phyloP scores from a whole-genome alignment of 2,329 filamentous ascomycete genomes.

The Zymoseptoria pseudotritici region DNA sequence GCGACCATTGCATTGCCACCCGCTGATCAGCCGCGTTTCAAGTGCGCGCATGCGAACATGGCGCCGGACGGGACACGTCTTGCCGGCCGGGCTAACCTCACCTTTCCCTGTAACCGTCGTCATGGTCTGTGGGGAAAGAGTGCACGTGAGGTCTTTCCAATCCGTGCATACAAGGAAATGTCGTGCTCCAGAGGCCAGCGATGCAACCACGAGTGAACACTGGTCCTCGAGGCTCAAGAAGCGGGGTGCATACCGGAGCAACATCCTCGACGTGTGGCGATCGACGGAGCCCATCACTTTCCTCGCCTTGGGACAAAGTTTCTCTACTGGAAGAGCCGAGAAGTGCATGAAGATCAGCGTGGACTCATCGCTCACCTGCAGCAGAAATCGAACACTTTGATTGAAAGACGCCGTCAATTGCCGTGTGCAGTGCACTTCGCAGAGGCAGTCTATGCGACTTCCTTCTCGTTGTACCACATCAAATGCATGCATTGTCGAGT shows the following conservation, averaged over 20 bases:
- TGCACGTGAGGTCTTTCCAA: neutral
- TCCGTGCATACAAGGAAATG: neutral
- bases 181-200: neutral
- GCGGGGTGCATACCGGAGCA: neutral
- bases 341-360: neutral
- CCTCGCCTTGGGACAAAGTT: neutral
- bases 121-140: neutral
- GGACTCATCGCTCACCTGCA: neutral
- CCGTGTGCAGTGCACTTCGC: neutral
- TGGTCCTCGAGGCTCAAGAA: neutral
- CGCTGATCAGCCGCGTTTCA: neutral
- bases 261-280: neutral
- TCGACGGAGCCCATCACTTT: neutral
- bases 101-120: neutral
- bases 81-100: neutral
- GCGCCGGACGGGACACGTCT: neutral
- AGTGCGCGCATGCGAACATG: neutral
- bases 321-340: neutral
- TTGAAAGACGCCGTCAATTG: neutral
- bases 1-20: neutral
- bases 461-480: neutral
- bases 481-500: neutral
- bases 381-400: neutral
- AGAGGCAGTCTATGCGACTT: neutral
- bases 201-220: too few relatives aligned